Percentiles rank a stretch among this genome's conserved stretches.
These are phyloP conservation scores for Nitzschia sp. DNA, from an alignment of 108 stramenopile species.

Conservation along the genomic window DNA sequence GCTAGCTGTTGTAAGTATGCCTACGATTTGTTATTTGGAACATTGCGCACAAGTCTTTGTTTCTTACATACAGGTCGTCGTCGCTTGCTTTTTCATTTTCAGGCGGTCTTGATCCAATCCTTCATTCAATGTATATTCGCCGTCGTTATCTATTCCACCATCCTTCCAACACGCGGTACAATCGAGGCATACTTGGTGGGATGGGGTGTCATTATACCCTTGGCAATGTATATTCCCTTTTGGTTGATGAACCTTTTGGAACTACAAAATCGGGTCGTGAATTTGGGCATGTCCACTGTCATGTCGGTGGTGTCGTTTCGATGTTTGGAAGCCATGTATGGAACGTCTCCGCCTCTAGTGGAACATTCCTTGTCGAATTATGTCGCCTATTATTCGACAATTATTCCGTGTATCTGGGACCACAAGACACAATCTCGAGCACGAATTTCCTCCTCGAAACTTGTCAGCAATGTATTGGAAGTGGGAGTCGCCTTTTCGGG, in stretches of 20 bases:
- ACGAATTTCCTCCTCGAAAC: not conserved
- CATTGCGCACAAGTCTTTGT: not conserved
- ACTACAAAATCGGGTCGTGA: constrained; percentile 24
- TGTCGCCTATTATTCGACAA: constrained; percentile 36
- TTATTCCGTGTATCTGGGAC: constrained; percentile 40
- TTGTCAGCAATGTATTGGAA: constrained; percentile 6
- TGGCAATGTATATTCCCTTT: constrained; percentile 27
- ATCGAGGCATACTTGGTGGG: constrained; percentile 33
- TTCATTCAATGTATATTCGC: constrained; percentile 27
- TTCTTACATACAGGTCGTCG: not conserved
- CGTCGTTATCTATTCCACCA: constrained; percentile 35
- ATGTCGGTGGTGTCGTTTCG: constrained; percentile 33
- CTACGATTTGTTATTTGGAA: not conserved
- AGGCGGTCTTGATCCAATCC: constrained; percentile 19
- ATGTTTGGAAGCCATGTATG: constrained; percentile 52
- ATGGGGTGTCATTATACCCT: constrained; percentile 46
- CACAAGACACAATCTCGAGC: constrained; percentile 21
- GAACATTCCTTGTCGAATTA: constrained; percentile 41
- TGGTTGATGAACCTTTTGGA: constrained; percentile 29
- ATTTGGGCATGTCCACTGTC: constrained; percentile 8
- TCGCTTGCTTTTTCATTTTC: not conserved
- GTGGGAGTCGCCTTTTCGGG: constrained; percentile 20
- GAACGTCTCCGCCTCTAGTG: constrained; percentile 33
- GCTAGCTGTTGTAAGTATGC: constrained; percentile 18
- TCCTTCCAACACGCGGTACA: constrained; percentile 33